A percentile compares a stretch with the other conserved stretches of the same genome.
Evolutionary conservation across 2,329 filamentous ascomycete species (phyloP).

Genomic region (Trichoderma citrinoviride): DNA sequence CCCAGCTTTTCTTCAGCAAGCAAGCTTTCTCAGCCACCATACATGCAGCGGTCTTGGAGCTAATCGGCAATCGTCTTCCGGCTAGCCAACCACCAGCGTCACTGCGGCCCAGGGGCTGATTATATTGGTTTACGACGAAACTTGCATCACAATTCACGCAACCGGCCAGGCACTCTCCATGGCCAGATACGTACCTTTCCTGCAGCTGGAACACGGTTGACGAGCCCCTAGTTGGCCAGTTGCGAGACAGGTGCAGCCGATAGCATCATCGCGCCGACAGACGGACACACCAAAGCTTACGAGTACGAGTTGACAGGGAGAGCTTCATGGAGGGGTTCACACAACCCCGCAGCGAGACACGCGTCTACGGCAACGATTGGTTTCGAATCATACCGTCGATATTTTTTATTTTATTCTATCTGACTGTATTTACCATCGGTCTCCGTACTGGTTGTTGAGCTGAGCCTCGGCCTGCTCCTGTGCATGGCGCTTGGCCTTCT

Average conservation of each 20-base stretch:
- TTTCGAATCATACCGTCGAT: slow-evolving; percentile 8
- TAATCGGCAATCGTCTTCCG: slow-evolving; percentile 20
- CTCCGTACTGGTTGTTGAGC: slow-evolving; percentile 24
- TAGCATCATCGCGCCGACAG: slow-evolving; percentile 1
- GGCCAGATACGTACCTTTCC: background rate
- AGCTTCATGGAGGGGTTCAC: slow-evolving; percentile 12
- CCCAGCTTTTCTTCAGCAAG: background rate
- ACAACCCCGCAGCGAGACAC: slow-evolving; percentile 12
- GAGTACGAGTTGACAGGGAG: background rate
- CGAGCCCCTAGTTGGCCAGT: slow-evolving; percentile 10
- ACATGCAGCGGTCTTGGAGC: slow-evolving; percentile 17
- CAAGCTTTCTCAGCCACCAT: slow-evolving; percentile 17
- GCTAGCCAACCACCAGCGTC: slow-evolving; percentile 14
- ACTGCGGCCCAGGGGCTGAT: background rate
- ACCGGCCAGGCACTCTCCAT: background rate
- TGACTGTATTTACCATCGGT: slow-evolving; percentile 18
- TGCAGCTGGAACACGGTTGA: background rate
- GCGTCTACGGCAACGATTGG: background rate
- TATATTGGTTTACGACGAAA: slow-evolving; percentile 9
- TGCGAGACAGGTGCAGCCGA: slow-evolving; percentile 15
- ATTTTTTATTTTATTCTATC: slow-evolving; percentile 15
- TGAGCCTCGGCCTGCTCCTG: slow-evolving; percentile 29
- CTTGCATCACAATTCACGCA: slow-evolving; percentile 17
- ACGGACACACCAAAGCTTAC: background rate
- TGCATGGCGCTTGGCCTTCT: slow-evolving; percentile 34